Base-by-base conservation (phyloP, 225 moss, liverwort and hornwort species). In the Neckera pumila region DNA sequence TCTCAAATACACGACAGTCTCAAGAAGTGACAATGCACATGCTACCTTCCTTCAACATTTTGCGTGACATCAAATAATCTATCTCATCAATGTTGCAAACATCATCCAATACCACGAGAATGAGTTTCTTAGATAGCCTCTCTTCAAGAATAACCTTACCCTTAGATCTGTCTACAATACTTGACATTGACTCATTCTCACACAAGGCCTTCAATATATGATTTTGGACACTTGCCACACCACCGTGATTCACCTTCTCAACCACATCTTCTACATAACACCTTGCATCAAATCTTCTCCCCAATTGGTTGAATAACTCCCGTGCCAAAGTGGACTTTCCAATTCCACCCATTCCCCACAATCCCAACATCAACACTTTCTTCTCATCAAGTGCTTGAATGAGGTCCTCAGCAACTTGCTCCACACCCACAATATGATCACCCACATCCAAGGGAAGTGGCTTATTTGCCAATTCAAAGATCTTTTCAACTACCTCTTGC, bases 121-220 rank as follows among this genome's bases (percentile, higher is more conserved):
- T 18, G 1, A 2, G 2, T 11, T 18, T 74, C 7, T 18, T 30
- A 1, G 19, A 47, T 30, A 73, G 1, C 12, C 47, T 74, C 4
- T 47, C 18, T 0, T 45, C 30, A 45, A 73, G 73, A 45, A 47
- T 7, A 6, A 17, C 17, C 17, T 28, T 45, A 0, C 30, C 47
- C 2, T 0, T 18, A 0, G 74, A 74, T 1, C 47, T 47, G 18
- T 72, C 3, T 10, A 3, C 0, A 43, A 43, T 43, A 1, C 4
- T 45, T 60, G 1, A 12, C 2, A 26, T 6, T 12, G 12, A 26
- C 1, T 47, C 18, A 18, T 11, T 18, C 4, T 11, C 45, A 19
- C 18, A 74, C 2, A 47, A 74, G 30, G 11, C 47, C 3, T 7
- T 74, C 47, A 74, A 30, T 47, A 47, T 30, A 11, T 45, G 4